Base-by-base conservation (phyloP, 305 asterid species). In the Fraxinus latifolia region DNA sequence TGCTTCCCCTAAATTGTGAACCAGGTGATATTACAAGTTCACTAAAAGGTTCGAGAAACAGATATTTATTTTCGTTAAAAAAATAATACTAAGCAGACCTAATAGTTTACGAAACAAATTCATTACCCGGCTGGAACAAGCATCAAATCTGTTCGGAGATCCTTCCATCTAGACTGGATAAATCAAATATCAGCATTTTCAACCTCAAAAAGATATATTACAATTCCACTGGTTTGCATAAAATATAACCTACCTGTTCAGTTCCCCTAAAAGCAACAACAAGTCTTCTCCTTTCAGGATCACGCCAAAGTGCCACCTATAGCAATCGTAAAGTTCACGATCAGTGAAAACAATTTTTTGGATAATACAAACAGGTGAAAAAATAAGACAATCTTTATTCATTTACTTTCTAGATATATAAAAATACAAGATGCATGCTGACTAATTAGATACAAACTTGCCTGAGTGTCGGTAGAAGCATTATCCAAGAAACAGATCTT, bases 241-340 rank as follows among this genome's bases (percentile, higher is more conserved):
- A 85, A 14, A 58, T 42, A 76, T 17, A 85, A 89, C 92, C 83
- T 83, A 96, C 99, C 87, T 96, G 99, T 89, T 96, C 98, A 19
- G 99, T 96, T 90, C 99, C 99, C 86, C 99, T 91, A 90, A 94
- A 96, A 77, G 99, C 98, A 84, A 93, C 93, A 34, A 94, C 99
- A 77, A 94, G 92, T 87, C 99, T 91, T 84, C 84, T 92, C 86
- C 98, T 88, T 32, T 82, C 78, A 19, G 82, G 85, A 87, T 96
- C 99, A 9, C 98, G 94, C 99, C 99, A 96, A 82, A 96, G 90
- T 27, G 98, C 97, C 36, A 94, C 97, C 98, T 96, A 89, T 88
- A 90, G 65, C 79, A 79, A 74, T 83, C 53, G 65, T 14, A 84
- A 37, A 81, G 50, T 79, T 37, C 82, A 85, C 68, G 68, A 71